A percentile compares a stretch with the other conserved stretches of the same genome.
Conservation (phyloP, 1,284 basidiomycete species). For the Butyriboletus appendiculatus region DNA sequence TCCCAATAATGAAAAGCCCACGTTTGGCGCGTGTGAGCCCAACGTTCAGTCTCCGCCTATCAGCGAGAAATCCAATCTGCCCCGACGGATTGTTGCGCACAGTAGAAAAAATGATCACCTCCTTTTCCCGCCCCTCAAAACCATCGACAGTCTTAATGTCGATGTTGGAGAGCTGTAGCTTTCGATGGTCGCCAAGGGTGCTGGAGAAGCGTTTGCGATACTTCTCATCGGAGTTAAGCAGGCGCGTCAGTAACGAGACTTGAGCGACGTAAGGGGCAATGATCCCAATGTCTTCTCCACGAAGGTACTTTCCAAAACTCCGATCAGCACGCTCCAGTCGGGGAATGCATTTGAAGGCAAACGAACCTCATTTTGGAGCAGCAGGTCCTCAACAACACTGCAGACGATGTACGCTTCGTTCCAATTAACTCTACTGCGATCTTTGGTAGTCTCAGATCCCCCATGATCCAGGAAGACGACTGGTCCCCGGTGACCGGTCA, state of each 20-base stretch:
- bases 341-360: constrained; percentile 4
- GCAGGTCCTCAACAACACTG: constrained; percentile 75
- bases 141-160: constrained; percentile 92
- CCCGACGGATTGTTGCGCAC: constrained; percentile 78
- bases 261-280: constrained; percentile 89
- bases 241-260: constrained; percentile 65
- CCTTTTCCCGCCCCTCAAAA: constrained; percentile 93
- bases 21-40: constrained; percentile 85
- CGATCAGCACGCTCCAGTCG: constrained; percentile 16
- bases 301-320: constrained; percentile 48
- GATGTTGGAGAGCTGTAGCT: constrained; percentile 61
- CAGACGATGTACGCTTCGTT: constrained; percentile 79
- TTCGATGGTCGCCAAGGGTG: constrained; percentile 64
- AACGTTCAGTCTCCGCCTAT: constrained; percentile 84
- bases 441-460: constrained; percentile 63
- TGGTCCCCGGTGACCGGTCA: constrained; percentile 44
- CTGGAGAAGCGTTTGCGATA: constrained; percentile 53
- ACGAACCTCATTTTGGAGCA: constrained; percentile 71
- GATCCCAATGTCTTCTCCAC: constrained; percentile 78
- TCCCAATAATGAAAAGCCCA: constrained; percentile 82
- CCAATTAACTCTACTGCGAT: constrained; percentile 72
- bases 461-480: constrained; percentile 81
- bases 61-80: constrained; percentile 88
- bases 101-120: constrained; percentile 88
- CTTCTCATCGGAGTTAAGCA: constrained; percentile 56